Conservation (phyloP, 108 stramenopile genomes). For the Craspedostauros australis region DNA sequence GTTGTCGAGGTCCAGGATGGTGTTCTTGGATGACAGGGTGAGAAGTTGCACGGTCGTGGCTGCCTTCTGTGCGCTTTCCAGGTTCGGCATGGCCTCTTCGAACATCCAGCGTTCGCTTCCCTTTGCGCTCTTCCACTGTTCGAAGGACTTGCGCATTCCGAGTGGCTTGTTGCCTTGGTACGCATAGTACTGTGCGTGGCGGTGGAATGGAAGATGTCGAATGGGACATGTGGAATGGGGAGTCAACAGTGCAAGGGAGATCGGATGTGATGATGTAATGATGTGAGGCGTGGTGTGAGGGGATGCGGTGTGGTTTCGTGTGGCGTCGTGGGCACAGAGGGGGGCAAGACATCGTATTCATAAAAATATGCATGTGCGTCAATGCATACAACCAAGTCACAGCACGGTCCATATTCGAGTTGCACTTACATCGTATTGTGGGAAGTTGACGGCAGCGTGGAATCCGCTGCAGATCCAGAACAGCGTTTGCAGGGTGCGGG, state of each 20-base stretch:
- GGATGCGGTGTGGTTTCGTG: too few relatives aligned
- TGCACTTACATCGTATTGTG: conserved; percentile 9
- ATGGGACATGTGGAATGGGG: too few relatives aligned
- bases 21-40: neutral
- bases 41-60: neutral
- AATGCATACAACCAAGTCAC: too few relatives aligned
- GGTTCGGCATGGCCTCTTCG: neutral
- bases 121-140: neutral
- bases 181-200: too few relatives aligned
- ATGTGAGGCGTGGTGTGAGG: too few relatives aligned
- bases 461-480: conserved; percentile 15
- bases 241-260: too few relatives aligned
- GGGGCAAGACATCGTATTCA: too few relatives aligned
- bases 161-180: conserved; percentile 11
- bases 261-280: too few relatives aligned
- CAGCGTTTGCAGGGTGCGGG: conserved; percentile 11
- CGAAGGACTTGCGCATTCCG: neutral
- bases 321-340: too few relatives aligned
- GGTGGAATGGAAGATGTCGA: too few relatives aligned
- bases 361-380: too few relatives aligned
- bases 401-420: too few relatives aligned
- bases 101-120: neutral
- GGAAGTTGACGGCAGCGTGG: conserved; percentile 22
- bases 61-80: neutral
- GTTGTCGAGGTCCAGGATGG: neutral